Evolutionary conservation across 768 basidiomycete species (phyloP), one percentile per base, ranked within the genome.

Genomic region (Pholiota conissans): DNA sequence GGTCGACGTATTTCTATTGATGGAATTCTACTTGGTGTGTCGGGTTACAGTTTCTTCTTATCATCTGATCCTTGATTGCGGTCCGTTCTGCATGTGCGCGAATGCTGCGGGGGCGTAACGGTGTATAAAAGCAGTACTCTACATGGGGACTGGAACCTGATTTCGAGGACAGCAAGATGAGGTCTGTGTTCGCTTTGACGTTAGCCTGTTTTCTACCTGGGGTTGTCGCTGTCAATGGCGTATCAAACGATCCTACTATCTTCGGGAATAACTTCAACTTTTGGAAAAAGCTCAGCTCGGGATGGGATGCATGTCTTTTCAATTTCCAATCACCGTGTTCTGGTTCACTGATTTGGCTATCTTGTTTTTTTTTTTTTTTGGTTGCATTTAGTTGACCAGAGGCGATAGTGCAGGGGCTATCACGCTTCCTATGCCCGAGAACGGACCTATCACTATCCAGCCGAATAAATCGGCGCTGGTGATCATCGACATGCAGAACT

Each of bases 401-500:
- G 68, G 69, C 10, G 60, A 67, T 42, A 55, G 37, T 4, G 61
- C 61, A 26, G 64, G 63, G 13, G 62, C 69, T 0, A 67, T 72
- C 16, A 67, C 67, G 2, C 49, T 72, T 14, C 61, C 71, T 28
- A 60, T 70, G 55, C 65, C 68, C 7, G 28, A 54, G 6, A 59
- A 61, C 49, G 66, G 72, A 16, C 65, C 67, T 2, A 68, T 73
- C 10, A 58, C 57, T 2, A 64, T 73, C 29, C 68, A 71, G 29
- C 69, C 72, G 0, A 68, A 68, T 51, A 62, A 63, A n/a, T 62
- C 66, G n/a, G 72, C 72, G 3, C 60, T 73, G 14, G 70, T 73
- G 10, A 73, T 73, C 27, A 73, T 73, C 24, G 72, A 73, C 53
- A 73, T 73, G 72, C 72, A 73, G 29, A 73, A 71, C 52, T 69